Evolutionary conservation across 805 yeast species (phyloP).

Genomic region (Saccharomycopsis capsularis): DNA sequence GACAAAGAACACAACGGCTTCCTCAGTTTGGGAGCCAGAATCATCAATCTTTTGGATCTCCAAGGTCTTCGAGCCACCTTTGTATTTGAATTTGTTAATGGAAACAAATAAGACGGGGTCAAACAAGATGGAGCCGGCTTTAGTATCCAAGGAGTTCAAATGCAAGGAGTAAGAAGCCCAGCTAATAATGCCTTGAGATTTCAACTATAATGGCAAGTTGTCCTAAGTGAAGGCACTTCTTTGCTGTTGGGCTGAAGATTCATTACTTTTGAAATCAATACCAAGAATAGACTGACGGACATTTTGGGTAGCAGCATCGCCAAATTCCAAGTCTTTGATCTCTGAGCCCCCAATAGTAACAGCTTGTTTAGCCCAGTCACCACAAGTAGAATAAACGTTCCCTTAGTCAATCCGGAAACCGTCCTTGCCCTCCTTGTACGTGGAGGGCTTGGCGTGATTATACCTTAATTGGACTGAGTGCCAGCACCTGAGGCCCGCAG

Average conservation of each 20-base stretch:
- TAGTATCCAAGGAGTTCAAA: slow-evolving; percentile 30
- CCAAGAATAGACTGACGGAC: too few species aligned
- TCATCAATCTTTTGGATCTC: slow-evolving; percentile 25
- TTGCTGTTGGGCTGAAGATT: too few species aligned
- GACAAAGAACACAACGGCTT: slow-evolving; percentile 22
- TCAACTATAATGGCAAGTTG: slow-evolving; percentile 29
- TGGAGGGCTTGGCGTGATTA: too few species aligned
- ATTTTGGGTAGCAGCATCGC: too few species aligned
- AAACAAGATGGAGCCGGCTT: slow-evolving; percentile 33
- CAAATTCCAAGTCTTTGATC: too few species aligned
- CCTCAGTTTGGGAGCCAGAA: slow-evolving; percentile 31
- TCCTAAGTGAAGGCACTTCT: slow-evolving; percentile 33
- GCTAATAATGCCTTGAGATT: slow-evolving; percentile 35
- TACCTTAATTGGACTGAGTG: slow-evolving; percentile 17
- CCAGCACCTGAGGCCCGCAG: slow-evolving; percentile 37
- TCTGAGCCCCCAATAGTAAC: too few species aligned
- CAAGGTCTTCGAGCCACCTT: slow-evolving; percentile 31
- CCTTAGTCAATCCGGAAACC: too few species aligned
- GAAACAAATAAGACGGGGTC: slow-evolving; percentile 41
- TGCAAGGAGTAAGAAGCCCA: slow-evolving; percentile 40
- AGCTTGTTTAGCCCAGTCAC: too few species aligned
- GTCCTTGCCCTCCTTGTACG: too few species aligned
- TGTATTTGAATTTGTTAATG: slow-evolving; percentile 35
- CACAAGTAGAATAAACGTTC: too few species aligned
- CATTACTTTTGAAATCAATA: too few species aligned